Conservation (phyloP, 75 land plant genomes). For the Chamaecyparis obtusa region DNA sequence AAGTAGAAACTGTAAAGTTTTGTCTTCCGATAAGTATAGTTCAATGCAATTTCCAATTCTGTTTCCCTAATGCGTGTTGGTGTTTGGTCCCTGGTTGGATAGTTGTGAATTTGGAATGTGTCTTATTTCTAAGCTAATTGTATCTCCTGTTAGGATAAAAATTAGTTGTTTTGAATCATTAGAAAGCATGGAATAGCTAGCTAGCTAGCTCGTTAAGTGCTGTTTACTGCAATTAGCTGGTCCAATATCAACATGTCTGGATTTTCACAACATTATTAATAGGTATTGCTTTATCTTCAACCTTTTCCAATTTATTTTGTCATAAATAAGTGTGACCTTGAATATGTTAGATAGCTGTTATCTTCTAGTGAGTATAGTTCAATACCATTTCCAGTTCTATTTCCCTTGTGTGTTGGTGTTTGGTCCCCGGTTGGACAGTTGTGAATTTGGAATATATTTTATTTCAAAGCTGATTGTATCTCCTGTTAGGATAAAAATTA, state of each 20-base stretch:
- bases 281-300: too few species aligned
- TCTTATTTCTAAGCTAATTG: not conserved
- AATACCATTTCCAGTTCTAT: too few species aligned
- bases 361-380: too few species aligned
- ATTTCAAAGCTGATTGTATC: conserved; percentile 6
- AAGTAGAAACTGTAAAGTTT: not conserved
- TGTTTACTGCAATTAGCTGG: too few species aligned
- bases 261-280: too few species aligned
- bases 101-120: not conserved
- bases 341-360: too few species aligned
- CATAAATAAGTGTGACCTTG: too few species aligned
- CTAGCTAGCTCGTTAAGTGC: too few species aligned
- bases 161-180: not conserved
- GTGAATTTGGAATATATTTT: not conserved
- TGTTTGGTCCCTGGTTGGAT: not conserved
- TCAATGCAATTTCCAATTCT: not conserved
- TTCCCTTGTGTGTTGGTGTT: not conserved
- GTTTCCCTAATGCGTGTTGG: not conserved
- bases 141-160: not conserved
- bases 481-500: not conserved
- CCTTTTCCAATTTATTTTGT: too few species aligned
- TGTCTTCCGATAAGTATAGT: not conserved
- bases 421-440: not conserved
- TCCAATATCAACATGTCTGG: too few species aligned
- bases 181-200: too few species aligned